Conservation (phyloP, 257 asterid genomes). For the Nicotiana otophora region DNA sequence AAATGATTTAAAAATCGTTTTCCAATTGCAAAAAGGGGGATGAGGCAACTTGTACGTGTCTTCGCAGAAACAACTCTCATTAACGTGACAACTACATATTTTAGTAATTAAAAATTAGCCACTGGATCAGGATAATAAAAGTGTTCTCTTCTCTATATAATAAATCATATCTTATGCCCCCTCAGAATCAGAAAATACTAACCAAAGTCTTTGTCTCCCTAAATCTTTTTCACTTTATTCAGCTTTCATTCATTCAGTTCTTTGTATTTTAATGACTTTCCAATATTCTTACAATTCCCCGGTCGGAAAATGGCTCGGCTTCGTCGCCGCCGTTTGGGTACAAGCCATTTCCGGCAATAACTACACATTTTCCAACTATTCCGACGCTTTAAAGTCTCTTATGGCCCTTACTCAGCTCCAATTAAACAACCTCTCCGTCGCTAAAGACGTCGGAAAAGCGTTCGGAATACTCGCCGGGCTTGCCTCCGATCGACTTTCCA, state of each 20-base stretch:
- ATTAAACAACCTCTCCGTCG: slow-evolving; percentile 89
- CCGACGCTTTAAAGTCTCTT: slow-evolving; percentile 75
- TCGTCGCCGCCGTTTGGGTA: slow-evolving; percentile 96
- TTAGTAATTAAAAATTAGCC: too few relatives aligned
- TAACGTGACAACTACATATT: too few relatives aligned
- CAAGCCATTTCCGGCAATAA: slow-evolving; percentile 96
- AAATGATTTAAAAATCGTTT: too few relatives aligned
- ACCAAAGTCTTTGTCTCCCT: background rate
- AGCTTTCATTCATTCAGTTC: too few relatives aligned
- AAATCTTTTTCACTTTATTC: background rate
- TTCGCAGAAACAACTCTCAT: too few relatives aligned
- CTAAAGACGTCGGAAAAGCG: slow-evolving; percentile 92
- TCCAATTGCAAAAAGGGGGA: too few relatives aligned
- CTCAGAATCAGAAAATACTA: background rate
- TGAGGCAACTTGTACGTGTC: too few relatives aligned
- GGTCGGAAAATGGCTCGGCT: slow-evolving; percentile 87
- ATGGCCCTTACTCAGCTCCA: slow-evolving; percentile 92
- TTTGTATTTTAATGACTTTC: slow-evolving; percentile 31
- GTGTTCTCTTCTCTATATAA: too few relatives aligned
- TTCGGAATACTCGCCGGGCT: slow-evolving; percentile 87
- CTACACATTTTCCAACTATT: slow-evolving; percentile 89
- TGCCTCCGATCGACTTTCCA: slow-evolving; percentile 80
- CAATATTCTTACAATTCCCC: slow-evolving; percentile 52
- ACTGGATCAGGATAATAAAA: too few relatives aligned
- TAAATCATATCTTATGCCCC: too few relatives aligned